Conservation (phyloP, 192 early-diverging fungal species). For the Backusella luteola region DNA sequence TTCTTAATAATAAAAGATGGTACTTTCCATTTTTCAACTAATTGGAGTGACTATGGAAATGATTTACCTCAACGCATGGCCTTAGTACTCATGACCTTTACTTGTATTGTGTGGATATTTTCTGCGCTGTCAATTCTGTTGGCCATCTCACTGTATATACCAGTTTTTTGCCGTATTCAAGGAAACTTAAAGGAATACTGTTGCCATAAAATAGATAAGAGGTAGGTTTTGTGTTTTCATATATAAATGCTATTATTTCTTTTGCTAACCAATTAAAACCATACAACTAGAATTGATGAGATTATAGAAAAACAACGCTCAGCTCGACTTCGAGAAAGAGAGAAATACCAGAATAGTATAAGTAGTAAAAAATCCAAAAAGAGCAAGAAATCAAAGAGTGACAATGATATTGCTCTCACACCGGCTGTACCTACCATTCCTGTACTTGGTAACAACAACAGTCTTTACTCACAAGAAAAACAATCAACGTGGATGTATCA, state of each 20-base stretch:
- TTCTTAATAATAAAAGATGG: background rate
- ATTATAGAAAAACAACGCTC: conserved; percentile 20
- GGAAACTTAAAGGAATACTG: conserved; percentile 90
- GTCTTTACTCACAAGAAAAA: background rate
- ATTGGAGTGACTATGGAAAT: conserved; percentile 27
- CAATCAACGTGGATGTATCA: background rate
- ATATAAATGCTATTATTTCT: background rate
- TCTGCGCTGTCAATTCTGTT: conserved; percentile 51
- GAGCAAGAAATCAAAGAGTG: background rate
- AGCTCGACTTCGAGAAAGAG: background rate
- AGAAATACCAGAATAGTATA: conserved; percentile 2
- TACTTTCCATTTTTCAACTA: conserved; percentile 19
- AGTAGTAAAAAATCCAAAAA: conserved; percentile 12
- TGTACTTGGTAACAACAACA: background rate
- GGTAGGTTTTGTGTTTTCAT: conserved; percentile 40
- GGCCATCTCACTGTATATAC: conserved; percentile 74
- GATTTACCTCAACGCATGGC: conserved; percentile 24
- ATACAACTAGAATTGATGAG: conserved; percentile 14
- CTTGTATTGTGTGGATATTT: conserved; percentile 60
- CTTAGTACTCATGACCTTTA: conserved; percentile 55
- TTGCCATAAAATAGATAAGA: conserved; percentile 86
- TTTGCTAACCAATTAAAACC: background rate
- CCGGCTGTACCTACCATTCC: background rate
- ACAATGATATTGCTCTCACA: background rate
- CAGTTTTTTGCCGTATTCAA: conserved; percentile 71